Base-by-base conservation (phyloP, 2,329 filamentous ascomycete genomes). In the Hymenoscyphus occultus region DNA sequence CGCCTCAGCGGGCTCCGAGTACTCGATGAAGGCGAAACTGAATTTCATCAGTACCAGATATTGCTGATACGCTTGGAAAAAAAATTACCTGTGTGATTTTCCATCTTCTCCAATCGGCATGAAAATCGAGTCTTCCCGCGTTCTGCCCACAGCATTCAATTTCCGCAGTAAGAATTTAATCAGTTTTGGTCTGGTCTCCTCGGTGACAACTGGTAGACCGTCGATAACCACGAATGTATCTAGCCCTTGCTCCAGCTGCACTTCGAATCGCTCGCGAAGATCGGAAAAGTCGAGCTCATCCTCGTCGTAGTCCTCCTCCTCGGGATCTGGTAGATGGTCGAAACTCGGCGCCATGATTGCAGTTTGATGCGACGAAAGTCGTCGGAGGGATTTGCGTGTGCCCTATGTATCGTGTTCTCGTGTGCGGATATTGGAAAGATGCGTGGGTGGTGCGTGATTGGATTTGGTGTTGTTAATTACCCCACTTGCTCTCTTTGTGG, bases 21-120 rank as follows among this genome's bases (percentile, higher is more conserved):
- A 99, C 79, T 99, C 95, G 74, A 99, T 93, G 76, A 99, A 99
- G 65, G 95, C 95, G 76, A 96, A 99, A 70, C 93, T 96, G 72
- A 45, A 12, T 42, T 9, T 22, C 39, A 62, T 73, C 59, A 74
- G 69, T 56, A 65, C 64, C 28, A 58, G 60, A 42, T 54, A 40
- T 28, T 42, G 19, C 56, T 16, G 28, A 48, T 61, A 51, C 59
- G 64, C 67, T 65, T 7, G 42, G 35, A 35, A 45, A 22, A 28
- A 19, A 60, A 80, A 86, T 71, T 84, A 96, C 92, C 90, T 90
- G 81, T 96, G 84, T 61, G 93, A 95, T 82, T 90, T 90, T 74
- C 90, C 91, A 77, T 93, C 84, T 35, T 96, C 91, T 74, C 90
- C 91, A 79, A 98, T 84, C 67, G 95, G 95, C 95, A 99, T 99